Evolutionary conservation across 2,329 filamentous ascomycete species (phyloP).

Genomic region (Neophaeococcomyces aloes): DNA sequence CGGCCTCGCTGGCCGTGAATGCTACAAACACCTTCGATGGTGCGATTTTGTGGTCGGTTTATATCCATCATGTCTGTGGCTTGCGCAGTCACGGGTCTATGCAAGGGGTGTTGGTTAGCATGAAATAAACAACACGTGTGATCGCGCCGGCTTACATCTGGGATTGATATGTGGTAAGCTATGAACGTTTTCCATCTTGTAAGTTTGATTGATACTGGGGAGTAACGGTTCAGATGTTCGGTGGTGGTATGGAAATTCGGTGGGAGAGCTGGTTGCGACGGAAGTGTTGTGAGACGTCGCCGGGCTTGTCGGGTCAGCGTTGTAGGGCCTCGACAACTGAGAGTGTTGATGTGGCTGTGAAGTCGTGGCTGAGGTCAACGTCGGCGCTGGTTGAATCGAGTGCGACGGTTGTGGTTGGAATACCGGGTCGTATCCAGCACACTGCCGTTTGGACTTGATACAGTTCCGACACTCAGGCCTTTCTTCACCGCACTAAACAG

Average conservation of each 20-base stretch:
- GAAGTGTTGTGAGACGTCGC: slow-evolving; percentile 12
- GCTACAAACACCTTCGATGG: slow-evolving; percentile 61
- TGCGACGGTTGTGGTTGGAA: slow-evolving; percentile 55
- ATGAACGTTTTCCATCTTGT: slow-evolving; percentile 17
- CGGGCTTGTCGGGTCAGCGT: slow-evolving; percentile 15
- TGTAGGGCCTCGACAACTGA: slow-evolving; percentile 8
- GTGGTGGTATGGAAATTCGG: slow-evolving; percentile 15
- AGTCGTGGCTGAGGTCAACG: slow-evolving; percentile 31
- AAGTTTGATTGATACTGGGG: slow-evolving; percentile 19
- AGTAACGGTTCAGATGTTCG: slow-evolving; percentile 16
- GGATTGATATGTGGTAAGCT: slow-evolving; percentile 1
- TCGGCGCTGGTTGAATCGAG: slow-evolving; percentile 45
- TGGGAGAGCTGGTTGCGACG: slow-evolving; percentile 14
- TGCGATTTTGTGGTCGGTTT: slow-evolving; percentile 47
- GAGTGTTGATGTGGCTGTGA: slow-evolving; percentile 29
- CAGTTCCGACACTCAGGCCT: slow-evolving; percentile 76
- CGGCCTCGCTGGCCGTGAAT: slow-evolving; percentile 40
- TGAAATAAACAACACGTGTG: neutral
- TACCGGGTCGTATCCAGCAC: slow-evolving; percentile 57
- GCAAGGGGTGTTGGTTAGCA: slow-evolving; percentile 1
- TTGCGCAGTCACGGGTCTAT: slow-evolving; percentile 4
- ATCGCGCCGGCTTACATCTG: slow-evolving; percentile 3
- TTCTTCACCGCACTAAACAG: slow-evolving; percentile 77
- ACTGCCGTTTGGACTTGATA: slow-evolving; percentile 57
- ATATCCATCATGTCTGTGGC: slow-evolving; percentile 24